These are phyloP conservation scores for Penicillium tannophilum DNA, from an alignment of 495 filamentous ascomycete genomes.

Conservation along the genomic window DNA sequence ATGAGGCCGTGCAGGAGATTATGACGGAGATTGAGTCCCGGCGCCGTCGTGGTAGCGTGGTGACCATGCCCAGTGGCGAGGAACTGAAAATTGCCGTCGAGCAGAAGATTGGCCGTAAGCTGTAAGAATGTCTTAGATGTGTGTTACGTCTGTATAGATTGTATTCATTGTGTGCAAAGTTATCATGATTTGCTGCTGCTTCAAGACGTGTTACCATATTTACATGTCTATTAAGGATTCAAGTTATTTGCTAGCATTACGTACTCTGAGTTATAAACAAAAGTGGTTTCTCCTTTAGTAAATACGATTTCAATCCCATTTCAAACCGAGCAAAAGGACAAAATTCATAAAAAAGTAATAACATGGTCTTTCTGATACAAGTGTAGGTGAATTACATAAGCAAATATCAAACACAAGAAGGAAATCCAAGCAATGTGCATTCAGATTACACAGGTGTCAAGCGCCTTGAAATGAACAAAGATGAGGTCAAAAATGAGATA, in stretches of 20 bases:
- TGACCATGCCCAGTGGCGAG: conserved; percentile 49
- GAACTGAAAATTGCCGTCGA: conserved; percentile 51
- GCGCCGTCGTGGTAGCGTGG: conserved; percentile 53
- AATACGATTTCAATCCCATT: too few relatives aligned
- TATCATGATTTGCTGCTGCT: neutral
- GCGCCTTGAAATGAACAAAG: conserved; percentile 11
- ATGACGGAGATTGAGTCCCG: conserved; percentile 65
- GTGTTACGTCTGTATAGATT: neutral
- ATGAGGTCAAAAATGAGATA: conserved; percentile 10
- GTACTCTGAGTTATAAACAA: neutral
- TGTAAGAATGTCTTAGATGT: conserved; percentile 15
- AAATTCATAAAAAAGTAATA: neutral
- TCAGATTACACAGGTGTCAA: conserved; percentile 1
- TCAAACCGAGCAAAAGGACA: neutral
- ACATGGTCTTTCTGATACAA: neutral
- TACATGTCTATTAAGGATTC: neutral
- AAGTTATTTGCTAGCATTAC: neutral
- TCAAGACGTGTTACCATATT: neutral
- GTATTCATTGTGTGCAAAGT: neutral
- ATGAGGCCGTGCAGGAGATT: conserved; percentile 78
- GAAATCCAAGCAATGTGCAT: neutral
- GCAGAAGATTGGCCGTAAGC: conserved; percentile 45
- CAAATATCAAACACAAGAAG: conserved; percentile 14
- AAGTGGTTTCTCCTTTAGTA: neutral
- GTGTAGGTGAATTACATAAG: neutral